Conservation (phyloP, 2,329 filamentous ascomycete genomes). For the Sporothrix euskadiensis region DNA sequence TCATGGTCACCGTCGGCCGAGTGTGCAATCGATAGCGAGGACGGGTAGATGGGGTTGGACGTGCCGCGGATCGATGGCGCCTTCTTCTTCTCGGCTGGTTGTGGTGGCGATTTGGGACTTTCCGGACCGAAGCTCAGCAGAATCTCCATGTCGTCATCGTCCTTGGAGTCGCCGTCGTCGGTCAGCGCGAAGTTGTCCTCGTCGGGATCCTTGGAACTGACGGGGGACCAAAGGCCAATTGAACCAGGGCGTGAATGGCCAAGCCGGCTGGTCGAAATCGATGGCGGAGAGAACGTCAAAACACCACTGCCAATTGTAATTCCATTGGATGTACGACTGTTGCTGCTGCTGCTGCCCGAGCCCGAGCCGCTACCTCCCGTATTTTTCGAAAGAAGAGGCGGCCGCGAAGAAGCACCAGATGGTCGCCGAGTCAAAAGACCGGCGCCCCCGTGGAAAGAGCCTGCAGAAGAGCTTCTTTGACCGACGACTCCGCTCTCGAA, state of each 20-base stretch:
- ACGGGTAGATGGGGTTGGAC: constrained; percentile 2
- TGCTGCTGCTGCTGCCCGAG: constrained; percentile 24
- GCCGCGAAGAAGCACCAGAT: constrained; percentile 27
- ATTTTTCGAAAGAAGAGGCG: neutral
- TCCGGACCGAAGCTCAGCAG: constrained; percentile 32
- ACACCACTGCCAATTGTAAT: constrained; percentile 34
- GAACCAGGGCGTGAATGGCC: constrained; percentile 45
- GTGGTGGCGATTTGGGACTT: constrained; percentile 6
- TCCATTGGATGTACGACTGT: constrained; percentile 26
- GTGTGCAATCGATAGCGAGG: constrained; percentile 24
- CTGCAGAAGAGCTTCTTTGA: constrained; percentile 50
- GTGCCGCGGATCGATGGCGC: constrained; percentile 24
- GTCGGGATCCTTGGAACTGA: constrained; percentile 41
- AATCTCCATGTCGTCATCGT: constrained; percentile 46
- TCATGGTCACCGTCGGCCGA: constrained; percentile 21
- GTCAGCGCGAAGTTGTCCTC: constrained; percentile 35
- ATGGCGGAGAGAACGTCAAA: constrained; percentile 37
- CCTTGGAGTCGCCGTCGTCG: constrained; percentile 44
- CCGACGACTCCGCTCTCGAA: constrained; percentile 35
- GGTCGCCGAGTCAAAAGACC: constrained; percentile 17
- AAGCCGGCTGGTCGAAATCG: constrained; percentile 30
- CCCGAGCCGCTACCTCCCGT: constrained; percentile 3
- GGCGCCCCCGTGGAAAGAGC: constrained; percentile 42
- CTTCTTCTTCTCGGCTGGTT: neutral
- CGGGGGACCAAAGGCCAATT: constrained; percentile 52